Evolutionary conservation across 805 yeast species (phyloP), one percentile per base, ranked within the genome.

Genomic region (Yarrowia sp.): DNA sequence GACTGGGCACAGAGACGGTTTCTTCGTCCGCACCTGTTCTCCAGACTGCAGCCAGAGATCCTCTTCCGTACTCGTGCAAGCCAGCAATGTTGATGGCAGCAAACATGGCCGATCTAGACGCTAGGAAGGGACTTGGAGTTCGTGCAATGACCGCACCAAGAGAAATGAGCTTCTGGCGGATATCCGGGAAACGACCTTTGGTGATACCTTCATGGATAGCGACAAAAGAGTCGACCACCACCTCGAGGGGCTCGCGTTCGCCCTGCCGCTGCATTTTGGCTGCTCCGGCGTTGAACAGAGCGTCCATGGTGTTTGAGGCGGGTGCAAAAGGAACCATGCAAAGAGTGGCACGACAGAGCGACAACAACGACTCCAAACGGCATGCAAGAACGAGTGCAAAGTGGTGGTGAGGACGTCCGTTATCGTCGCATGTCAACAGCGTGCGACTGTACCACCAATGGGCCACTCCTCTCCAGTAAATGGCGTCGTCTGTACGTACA

Each of bases 361-460:
- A 41, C 49, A 58, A 32, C 3, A 58, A n/a, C 8, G 63, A 58
- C 51, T 58, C 63, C 51, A 58, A 24, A 7, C 63, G 63, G 14
- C 63, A 58, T n/a, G 63, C 63, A 26, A 58, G 30, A 9, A 58
- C 63, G 4, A 58, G 30, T 12, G 63, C 63, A 28, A 21, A 43
- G 32, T 58, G 63, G 24, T 58, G 63, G 32, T 58, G 63, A 21
- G 51, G 51, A 12, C 63, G 26, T 1, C 63, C 63, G 22, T 41
- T 58, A 21, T 58, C 63, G 14, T 17, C 19, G 2, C 22, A 41
- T 14, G 49, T n/a, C 8, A 32, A 24, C 6, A 58, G 38, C 2
- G 63, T 36, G 10, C 51, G 49, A 17, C 63, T 43, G 40, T 58
- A 58, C 63, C 63, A 58, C 63, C 63, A 58, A 24, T 58, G 63